A percentile compares a stretch with the other conserved stretches of the same genome.
phyloP scores from a whole-genome alignment of 345 rosid genomes.

The Ceriops decandra region DNA sequence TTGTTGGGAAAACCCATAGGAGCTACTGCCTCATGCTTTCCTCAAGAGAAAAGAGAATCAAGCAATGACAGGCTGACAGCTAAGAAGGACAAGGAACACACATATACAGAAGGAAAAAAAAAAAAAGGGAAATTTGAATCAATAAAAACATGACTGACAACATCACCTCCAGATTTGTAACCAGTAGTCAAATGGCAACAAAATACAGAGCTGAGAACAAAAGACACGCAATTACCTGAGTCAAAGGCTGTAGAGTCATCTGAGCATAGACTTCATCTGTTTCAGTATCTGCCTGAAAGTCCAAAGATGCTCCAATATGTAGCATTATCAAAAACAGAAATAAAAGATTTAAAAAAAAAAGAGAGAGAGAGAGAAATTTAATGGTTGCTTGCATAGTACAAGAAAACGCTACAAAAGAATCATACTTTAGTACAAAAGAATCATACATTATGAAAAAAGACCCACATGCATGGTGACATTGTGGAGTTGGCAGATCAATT shows the following conservation, averaged over 20 bases:
- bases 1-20: background rate
- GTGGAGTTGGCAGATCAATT: conserved; percentile 33
- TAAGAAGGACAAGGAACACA: background rate
- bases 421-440: background rate
- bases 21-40: background rate
- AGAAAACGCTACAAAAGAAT: background rate
- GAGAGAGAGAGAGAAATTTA: background rate
- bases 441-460: background rate
- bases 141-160: background rate
- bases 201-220: background rate
- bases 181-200: no score
- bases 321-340: background rate
- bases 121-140: background rate
- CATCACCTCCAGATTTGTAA: no score
- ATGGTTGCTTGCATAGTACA: background rate
- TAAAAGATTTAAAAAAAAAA: background rate
- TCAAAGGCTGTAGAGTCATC: conserved; percentile 32
- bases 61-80: background rate
- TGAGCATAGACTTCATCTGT: conserved; percentile 35
- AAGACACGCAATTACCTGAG: conserved; percentile 10
- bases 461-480: conserved; percentile 32
- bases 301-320: background rate
- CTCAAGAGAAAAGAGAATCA: background rate
- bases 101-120: no score
- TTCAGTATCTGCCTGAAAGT: conserved; percentile 30